phyloP scores from a whole-genome alignment of 306 rosid species.

The barrel medic (Medicago truncatula) region DNA sequence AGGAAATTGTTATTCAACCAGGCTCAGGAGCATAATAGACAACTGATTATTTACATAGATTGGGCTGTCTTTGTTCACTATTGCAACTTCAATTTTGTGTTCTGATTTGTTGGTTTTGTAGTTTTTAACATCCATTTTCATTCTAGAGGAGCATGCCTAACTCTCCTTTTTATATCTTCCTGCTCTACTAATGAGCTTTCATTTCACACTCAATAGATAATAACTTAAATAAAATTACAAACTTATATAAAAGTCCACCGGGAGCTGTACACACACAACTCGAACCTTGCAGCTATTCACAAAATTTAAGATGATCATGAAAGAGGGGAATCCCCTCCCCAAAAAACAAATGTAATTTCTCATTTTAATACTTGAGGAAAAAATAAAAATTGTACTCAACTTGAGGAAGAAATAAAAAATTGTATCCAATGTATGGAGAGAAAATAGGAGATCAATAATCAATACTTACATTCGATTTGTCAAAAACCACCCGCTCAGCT shows the following conservation, averaged over 20 bases:
- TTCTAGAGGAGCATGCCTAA: background rate
- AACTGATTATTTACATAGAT: background rate
- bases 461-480: constrained; percentile 67
- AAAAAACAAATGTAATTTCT: constrained; percentile 7
- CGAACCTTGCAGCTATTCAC: constrained; percentile 6
- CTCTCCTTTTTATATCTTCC: background rate
- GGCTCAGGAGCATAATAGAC: background rate
- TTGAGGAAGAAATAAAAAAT: background rate
- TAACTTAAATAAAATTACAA: background rate
- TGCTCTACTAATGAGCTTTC: background rate
- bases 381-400: background rate
- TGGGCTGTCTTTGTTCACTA: background rate
- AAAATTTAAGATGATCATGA: constrained; percentile 9
- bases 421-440: background rate
- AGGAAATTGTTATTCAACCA: background rate
- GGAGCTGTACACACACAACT: background rate
- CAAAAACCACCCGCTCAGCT: constrained; percentile 28
- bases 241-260: background rate
- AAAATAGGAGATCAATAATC: constrained; percentile 8
- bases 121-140: background rate
- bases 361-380: background rate
- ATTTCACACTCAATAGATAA: background rate
- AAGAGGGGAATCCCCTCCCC: background rate
- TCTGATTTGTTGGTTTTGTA: background rate
- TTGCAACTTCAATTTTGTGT: background rate